Percentiles rank a stretch among this genome's conserved stretches.
Conservation (phyloP, 2,329 filamentous ascomycete genomes). For the Aotearoamyces nothofagi region DNA sequence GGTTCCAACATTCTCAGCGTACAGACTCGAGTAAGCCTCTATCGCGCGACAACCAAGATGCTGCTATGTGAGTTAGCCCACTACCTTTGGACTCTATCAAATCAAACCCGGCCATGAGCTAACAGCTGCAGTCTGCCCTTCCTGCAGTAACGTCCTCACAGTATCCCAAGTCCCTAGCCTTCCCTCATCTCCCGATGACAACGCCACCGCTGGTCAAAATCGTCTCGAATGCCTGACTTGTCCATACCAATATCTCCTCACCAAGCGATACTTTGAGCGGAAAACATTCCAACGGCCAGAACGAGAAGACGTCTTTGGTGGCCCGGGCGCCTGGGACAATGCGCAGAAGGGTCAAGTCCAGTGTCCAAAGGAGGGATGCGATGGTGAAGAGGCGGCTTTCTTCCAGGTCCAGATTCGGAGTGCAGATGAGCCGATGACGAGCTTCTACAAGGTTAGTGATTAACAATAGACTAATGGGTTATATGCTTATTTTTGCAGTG, state of each 20-base stretch:
- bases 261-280: constrained; percentile 64
- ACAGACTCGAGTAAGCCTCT: too few relatives aligned
- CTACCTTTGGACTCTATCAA: too few relatives aligned
- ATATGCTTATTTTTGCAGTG: constrained; percentile 28
- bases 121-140: constrained; percentile 54
- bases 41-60: too few relatives aligned
- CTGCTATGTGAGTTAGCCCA: too few relatives aligned
- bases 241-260: constrained; percentile 78
- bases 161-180: constrained; percentile 34
- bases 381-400: constrained; percentile 76
- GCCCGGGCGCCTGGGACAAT: constrained; percentile 78
- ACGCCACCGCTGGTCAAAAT: constrained; percentile 38
- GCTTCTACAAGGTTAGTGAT: constrained; percentile 63
- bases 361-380: constrained; percentile 69
- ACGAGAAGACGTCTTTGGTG: constrained; percentile 80
- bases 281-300: constrained; percentile 71
- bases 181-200: constrained; percentile 18
- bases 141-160: constrained; percentile 72
- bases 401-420: constrained; percentile 96
- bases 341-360: constrained; percentile 72
- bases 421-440: constrained; percentile 97
- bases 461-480: constrained; percentile 10
- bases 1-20: too few relatives aligned
- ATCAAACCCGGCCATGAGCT: too few relatives aligned
- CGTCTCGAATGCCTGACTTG: constrained; percentile 92